These are phyloP conservation scores for Monosporascus sp. DNA, from an alignment of 2,329 filamentous ascomycete species.

Conservation along the genomic window DNA sequence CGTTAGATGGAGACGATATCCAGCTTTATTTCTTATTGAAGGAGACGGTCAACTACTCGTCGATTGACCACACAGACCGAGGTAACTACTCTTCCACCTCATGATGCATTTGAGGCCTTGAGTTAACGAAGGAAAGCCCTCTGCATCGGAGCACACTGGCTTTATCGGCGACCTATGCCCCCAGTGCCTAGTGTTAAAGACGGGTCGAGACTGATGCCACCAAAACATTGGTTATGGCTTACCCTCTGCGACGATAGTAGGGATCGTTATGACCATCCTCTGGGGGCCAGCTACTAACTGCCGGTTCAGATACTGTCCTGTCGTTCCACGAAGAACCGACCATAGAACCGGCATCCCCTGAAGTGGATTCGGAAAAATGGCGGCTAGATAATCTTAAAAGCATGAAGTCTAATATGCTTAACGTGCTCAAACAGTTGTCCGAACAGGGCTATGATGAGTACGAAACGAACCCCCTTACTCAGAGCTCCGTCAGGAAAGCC, in stretches of 20 bases:
- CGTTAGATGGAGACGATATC: slow-evolving; percentile 18
- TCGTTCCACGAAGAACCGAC: slow-evolving; percentile 59
- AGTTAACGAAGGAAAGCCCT: slow-evolving; percentile 41
- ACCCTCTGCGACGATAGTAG: slow-evolving; percentile 60
- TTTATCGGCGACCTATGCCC: slow-evolving; percentile 35
- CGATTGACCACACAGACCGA: slow-evolving; percentile 61
- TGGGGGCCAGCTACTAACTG: slow-evolving; percentile 12
- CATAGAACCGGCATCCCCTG: slow-evolving; percentile 22
- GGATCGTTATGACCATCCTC: slow-evolving; percentile 7
- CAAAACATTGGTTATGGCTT: slow-evolving; percentile 63
- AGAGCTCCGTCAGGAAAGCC: slow-evolving; percentile 33
- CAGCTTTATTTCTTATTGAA: slow-evolving; percentile 51
- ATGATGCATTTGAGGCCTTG: slow-evolving; percentile 8
- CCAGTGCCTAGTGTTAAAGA: slow-evolving; percentile 2
- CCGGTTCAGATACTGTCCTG: slow-evolving; percentile 55
- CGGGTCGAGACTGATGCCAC: slow-evolving; percentile 31
- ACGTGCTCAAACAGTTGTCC: slow-evolving; percentile 35
- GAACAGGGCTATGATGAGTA: slow-evolving; percentile 31
- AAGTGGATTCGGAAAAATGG: slow-evolving; percentile 16
- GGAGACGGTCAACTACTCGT: slow-evolving; percentile 71
- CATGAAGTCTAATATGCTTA: slow-evolving; percentile 34
- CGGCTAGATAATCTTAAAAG: slow-evolving; percentile 24
- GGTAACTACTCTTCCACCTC: slow-evolving; percentile 39
- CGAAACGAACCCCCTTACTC: slow-evolving; percentile 35
- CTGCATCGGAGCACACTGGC: slow-evolving; percentile 67